Evolutionary conservation across 2,329 filamentous ascomycete genomes (phyloP), one percentile per base, ranked within the genome.

Genomic region (Didymella sp.): DNA sequence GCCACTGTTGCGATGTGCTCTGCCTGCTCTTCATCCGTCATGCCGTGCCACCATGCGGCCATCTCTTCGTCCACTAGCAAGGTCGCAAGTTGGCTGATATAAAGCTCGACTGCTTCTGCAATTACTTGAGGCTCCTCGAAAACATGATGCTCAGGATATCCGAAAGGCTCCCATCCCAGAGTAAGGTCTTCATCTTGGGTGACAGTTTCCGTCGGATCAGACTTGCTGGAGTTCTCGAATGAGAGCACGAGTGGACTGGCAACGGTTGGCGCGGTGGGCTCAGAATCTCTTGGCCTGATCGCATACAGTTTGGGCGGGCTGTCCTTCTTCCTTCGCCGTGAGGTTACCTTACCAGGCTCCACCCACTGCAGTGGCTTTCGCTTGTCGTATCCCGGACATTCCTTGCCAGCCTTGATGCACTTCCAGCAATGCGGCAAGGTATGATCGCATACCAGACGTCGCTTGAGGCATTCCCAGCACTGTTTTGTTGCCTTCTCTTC

Each of bases 361-460:
- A 74, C 58, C 71, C 71, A 74, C 41, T 73, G 70, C 25, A 74
- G 48, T 17, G 72, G 72, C 28, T 73, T 74, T 30, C 69, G 60
- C n/a, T 70, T 66, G 22, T 68, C 65, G 40, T 73, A 74, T 1
- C 71, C 72, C 4, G 69, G 69, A 33, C 72, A 74, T 4, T 69
- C 61, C 28, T 60, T 70, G 6, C 72, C 70, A 11, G 59, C 53
- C 42, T 64, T 70, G 19, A 62, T 52, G 59, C 71, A 74, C 47
- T 73, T 74, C 33, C 64, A 69, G 54, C 72, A 74, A 43, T 62
- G 62, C 7, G 72, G 71, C 5, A 69, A 38, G n/a, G 65, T 67
- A n/a, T 64, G 67, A 55, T 74, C 72, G 48, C 72, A 74, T 1
- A 74, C 72, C 24, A 73, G 56, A 1, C 72, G 64, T 13, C 70